Evolutionary conservation across 805 yeast species (phyloP).

Genomic region (Starmerella sp.): DNA sequence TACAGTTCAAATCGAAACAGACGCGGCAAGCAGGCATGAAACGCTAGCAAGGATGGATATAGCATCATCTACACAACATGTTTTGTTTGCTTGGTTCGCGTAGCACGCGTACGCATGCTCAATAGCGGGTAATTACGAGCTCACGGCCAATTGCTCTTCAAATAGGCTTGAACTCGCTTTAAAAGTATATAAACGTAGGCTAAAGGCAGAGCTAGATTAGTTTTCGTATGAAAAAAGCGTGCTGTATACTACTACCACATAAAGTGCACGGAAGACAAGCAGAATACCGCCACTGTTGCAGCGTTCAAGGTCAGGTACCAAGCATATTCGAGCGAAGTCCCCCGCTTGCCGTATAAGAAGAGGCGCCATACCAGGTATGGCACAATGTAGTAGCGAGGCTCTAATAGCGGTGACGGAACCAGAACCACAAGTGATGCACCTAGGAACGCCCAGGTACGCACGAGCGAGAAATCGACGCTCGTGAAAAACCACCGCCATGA

Average conservation of each 20-base stretch:
- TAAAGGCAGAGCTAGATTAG: background rate
- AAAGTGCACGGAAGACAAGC: conserved; percentile 56
- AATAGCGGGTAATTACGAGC: too few species aligned
- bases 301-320: conserved; percentile 54
- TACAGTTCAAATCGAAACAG: too few species aligned
- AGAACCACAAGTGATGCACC: conserved; percentile 49
- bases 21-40: too few species aligned
- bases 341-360: conserved; percentile 30
- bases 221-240: background rate
- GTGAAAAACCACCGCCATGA: conserved; percentile 30
- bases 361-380: conserved; percentile 72
- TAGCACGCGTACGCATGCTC: too few species aligned
- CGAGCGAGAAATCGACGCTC: conserved; percentile 20
- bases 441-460: conserved; percentile 34
- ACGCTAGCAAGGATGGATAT: too few species aligned
- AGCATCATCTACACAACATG: too few species aligned
- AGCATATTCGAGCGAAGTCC: conserved; percentile 40
- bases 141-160: too few species aligned
- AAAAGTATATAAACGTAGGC: too few species aligned
- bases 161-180: too few species aligned
- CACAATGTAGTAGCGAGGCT: conserved; percentile 81
- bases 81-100: too few species aligned
- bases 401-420: conserved; percentile 84
- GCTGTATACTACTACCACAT: conserved; percentile 53
- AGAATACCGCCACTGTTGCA: conserved; percentile 44